Evolutionary conservation across 257 asterid genomes (phyloP).

Genomic region (Gynochthodes officinalis): DNA sequence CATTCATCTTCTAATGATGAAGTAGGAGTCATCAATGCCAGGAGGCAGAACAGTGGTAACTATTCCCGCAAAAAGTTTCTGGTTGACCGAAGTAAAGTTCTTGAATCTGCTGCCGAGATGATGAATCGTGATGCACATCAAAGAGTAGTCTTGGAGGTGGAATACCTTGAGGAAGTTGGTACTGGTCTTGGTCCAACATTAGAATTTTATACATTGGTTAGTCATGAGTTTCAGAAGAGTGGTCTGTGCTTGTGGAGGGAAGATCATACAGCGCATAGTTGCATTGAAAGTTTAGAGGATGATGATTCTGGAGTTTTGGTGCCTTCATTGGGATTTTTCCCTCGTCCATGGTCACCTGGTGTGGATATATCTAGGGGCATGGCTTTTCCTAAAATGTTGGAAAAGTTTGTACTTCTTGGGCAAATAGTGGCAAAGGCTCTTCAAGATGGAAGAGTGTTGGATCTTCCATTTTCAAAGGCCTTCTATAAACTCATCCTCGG

Average conservation of each 20-base stretch:
- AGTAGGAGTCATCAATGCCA: conserved; percentile 36
- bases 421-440: conserved; percentile 84
- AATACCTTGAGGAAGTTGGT: conserved; percentile 90
- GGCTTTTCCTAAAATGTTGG: conserved; percentile 49
- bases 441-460: conserved; percentile 88
- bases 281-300: conserved; percentile 24
- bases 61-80: conserved; percentile 60
- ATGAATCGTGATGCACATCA: conserved; percentile 63
- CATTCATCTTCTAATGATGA: conserved; percentile 32
- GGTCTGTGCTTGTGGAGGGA: conserved; percentile 93
- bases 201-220: conserved; percentile 83
- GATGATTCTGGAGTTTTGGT: conserved; percentile 39
- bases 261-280: conserved; percentile 36
- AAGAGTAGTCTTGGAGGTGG: conserved; percentile 76
- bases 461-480: conserved; percentile 83
- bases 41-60: conserved; percentile 48
- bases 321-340: conserved; percentile 79
- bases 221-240: conserved; percentile 78
- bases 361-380: conserved; percentile 28
- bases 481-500: conserved; percentile 83
- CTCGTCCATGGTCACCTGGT: conserved; percentile 78
- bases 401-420: conserved; percentile 74
- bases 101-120: conserved; percentile 79
- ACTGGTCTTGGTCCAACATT: conserved; percentile 96
- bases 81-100: conserved; percentile 68